A percentile compares a stretch with the other conserved stretches of the same genome.
These are phyloP conservation scores for Hypoxylon subgilvum DNA, from an alignment of 495 filamentous ascomycete species.

Conservation along the genomic window DNA sequence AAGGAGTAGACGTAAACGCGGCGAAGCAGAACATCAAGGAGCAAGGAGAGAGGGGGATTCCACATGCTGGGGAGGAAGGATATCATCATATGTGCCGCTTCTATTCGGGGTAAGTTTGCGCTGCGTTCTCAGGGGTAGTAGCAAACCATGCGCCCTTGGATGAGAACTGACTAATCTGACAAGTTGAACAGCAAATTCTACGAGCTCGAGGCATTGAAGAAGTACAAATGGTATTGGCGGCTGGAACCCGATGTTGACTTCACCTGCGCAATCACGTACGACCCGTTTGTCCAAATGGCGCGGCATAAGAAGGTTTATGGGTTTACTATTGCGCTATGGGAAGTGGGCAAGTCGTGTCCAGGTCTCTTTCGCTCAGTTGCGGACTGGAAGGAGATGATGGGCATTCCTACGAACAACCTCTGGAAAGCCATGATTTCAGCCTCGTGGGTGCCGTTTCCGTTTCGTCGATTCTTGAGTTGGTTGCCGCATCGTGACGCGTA, in stretches of 20 bases:
- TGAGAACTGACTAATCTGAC: slow-evolving; percentile 2
- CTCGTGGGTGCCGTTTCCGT: slow-evolving; percentile 41
- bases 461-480: slow-evolving; percentile 42
- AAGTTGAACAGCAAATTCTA: slow-evolving; percentile 60
- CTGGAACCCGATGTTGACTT: slow-evolving; percentile 50
- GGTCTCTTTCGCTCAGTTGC: slow-evolving; percentile 46
- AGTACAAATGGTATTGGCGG: slow-evolving; percentile 52
- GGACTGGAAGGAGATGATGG: slow-evolving; percentile 41
- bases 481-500: slow-evolving; percentile 34
- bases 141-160: background rate
- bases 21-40: slow-evolving; percentile 83
- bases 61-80: slow-evolving; percentile 96
- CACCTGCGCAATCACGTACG: slow-evolving; percentile 53
- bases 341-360: slow-evolving; percentile 50
- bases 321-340: slow-evolving; percentile 50
- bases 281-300: slow-evolving; percentile 53
- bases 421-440: slow-evolving; percentile 41
- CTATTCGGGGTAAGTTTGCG: slow-evolving; percentile 79
- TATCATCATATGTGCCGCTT: slow-evolving; percentile 99
- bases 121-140: background rate
- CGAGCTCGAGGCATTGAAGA: slow-evolving; percentile 39
- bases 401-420: slow-evolving; percentile 34
- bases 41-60: slow-evolving; percentile 85
- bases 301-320: slow-evolving; percentile 53
- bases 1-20: slow-evolving; percentile 79